Base-by-base conservation (phyloP, 2,329 filamentous ascomycete species). In the Lecanosticta acicola region DNA sequence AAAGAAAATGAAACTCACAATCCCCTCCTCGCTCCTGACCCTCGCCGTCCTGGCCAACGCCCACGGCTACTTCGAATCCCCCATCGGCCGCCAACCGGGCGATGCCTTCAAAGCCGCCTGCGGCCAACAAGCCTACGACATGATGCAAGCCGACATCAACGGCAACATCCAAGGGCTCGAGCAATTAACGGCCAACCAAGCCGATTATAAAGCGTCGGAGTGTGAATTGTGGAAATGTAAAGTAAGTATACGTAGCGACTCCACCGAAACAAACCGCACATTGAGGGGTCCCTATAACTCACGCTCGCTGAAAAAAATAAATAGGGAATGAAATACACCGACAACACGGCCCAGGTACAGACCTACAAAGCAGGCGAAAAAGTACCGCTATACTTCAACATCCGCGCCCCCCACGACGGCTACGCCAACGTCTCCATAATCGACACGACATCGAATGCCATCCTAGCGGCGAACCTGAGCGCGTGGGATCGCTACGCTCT, bases 361-460 rank as follows among this genome's bases (percentile, higher is more conserved):
- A 67, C 62, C 34, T 80, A 72, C 68, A 73, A 68, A 14, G 61
- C 71, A n/a, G 74, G 75, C 49, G 64, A 77, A 60, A 62, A 61
- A 29, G 65, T 78, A 21, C 55, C 64, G 21, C 66, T 77, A 53
- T 64, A 53, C 26, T 69, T 76, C 55, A 67, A 72, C 49, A 71
- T 77, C 59, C 66, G 65, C 32, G 74, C 74, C 33, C 76, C 75
- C 18, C 77, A 80, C 65, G 73, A 71, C 11, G 77, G 77, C 48
- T 61, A 63, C 10, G 76, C 76, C 56, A 82, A 82, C 61, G 76
- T 83, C 32, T 78, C 74, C 14, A 71, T 83, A 40, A 71, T 83
- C 54, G 69, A 76, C 57, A 75, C 73, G 9, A 66, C 68, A 32
- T 71, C 70, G 53, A 75, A 80, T 66, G 52, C 33, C 16, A 62